A percentile compares a stretch with the other conserved stretches of the same genome.
Evolutionary conservation across 805 yeast genomes (phyloP).

Genomic region (Sugiyamaella floridensis): DNA sequence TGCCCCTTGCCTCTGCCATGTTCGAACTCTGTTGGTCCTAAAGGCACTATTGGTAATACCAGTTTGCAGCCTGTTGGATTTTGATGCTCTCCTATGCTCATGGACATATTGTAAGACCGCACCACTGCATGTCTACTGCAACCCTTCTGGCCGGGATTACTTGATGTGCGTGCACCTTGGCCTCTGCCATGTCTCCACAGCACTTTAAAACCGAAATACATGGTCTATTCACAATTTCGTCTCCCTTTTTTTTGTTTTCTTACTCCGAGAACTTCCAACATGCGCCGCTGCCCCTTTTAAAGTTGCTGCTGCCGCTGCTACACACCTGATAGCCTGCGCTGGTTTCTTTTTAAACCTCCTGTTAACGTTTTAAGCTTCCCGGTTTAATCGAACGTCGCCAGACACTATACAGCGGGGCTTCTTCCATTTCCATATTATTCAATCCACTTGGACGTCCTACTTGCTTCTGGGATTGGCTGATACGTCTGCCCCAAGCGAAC

Average conservation of each 20-base stretch:
- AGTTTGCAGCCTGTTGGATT: too few relatives aligned
- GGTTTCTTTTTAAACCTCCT: background rate
- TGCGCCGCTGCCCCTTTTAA: too few relatives aligned
- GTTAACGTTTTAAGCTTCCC: background rate
- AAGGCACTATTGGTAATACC: too few relatives aligned
- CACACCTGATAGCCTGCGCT: background rate
- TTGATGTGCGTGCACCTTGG: too few relatives aligned
- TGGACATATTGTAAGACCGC: background rate
- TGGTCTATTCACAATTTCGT: too few relatives aligned
- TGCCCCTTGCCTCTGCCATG: too few relatives aligned
- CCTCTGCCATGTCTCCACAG: too few relatives aligned
- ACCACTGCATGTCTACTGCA: background rate
- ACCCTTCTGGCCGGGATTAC: background rate
- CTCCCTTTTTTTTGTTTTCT: too few relatives aligned
- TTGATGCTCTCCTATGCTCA: background rate
- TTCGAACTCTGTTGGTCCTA: too few relatives aligned
- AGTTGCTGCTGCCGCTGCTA: background rate
- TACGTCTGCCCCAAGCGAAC: background rate
- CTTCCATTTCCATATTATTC: background rate
- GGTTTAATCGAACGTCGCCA: background rate
- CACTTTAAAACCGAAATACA: too few relatives aligned
- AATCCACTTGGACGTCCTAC: background rate
- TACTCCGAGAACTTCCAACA: too few relatives aligned
- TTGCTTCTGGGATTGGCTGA: background rate
- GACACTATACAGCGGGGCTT: too few relatives aligned